phyloP scores from a whole-genome alignment of 177 flowering plant genomes.

The Tripterygium wilfordii region DNA sequence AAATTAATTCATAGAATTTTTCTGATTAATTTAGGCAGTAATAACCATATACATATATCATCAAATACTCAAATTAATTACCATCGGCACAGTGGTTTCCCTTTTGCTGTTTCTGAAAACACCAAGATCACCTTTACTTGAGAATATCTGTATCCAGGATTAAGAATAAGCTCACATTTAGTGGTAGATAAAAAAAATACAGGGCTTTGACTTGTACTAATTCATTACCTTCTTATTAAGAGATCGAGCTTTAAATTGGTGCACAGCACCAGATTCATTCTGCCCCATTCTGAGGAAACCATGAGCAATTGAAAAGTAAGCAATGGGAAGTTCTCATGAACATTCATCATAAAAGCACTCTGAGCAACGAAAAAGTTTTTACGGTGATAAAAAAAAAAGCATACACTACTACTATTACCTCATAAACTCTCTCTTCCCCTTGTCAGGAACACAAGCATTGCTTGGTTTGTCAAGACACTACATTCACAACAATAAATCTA shows the following conservation, averaged over 20 bases:
- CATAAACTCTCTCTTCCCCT: slow-evolving; percentile 26
- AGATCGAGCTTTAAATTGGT: slow-evolving; percentile 72
- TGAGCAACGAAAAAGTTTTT: too few relatives aligned
- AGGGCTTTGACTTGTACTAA: too few relatives aligned
- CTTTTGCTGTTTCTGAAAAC: slow-evolving; percentile 64
- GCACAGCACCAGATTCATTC: slow-evolving; percentile 25
- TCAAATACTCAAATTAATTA: too few relatives aligned
- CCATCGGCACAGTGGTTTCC: slow-evolving; percentile 69
- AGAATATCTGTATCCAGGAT: slow-evolving; percentile 52
- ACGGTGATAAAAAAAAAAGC: too few relatives aligned
- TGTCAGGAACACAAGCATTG: slow-evolving; percentile 14
- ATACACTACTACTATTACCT: too few relatives aligned
- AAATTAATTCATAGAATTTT: slow-evolving; percentile 5
- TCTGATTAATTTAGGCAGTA: background rate
- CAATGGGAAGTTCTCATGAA: too few relatives aligned
- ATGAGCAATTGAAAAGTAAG: background rate
- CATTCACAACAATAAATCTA: slow-evolving; percentile 7
- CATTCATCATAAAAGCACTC: too few relatives aligned
- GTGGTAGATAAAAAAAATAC: background rate
- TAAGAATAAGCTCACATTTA: background rate
- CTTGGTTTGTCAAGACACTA: slow-evolving; percentile 39
- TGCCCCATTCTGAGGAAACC: slow-evolving; percentile 29
- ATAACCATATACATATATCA: background rate
- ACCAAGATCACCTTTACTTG: slow-evolving; percentile 86
- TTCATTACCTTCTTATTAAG: slow-evolving; percentile 69